Evolutionary conservation across 1,284 basidiomycete species (phyloP).

Genomic region (Ustilago tritici): DNA sequence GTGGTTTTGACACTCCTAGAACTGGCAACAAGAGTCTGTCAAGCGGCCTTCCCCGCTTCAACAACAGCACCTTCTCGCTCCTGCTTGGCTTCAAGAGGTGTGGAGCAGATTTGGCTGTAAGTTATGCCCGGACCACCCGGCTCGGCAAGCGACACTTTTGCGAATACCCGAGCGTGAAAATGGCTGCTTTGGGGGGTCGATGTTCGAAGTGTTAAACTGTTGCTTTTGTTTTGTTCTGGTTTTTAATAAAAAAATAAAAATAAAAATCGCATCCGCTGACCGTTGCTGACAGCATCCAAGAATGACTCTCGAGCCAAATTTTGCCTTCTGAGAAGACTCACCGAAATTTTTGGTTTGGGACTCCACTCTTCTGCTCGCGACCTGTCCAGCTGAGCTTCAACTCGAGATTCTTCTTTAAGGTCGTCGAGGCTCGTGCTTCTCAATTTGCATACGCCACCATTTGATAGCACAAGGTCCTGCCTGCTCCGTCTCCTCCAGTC

Average conservation of each 20-base stretch:
- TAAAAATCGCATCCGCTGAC: slow-evolving; percentile 16
- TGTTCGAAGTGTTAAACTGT: not conserved
- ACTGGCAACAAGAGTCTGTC: not conserved
- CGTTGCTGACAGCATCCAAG: slow-evolving; percentile 26
- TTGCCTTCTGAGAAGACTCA: slow-evolving; percentile 5
- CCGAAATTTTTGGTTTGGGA: slow-evolving; percentile 24
- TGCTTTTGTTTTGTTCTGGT: not conserved
- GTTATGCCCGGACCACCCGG: slow-evolving; percentile 41
- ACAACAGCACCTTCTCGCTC: too few relatives aligned
- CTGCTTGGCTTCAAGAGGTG: not conserved
- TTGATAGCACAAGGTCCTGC: not conserved
- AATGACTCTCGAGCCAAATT: slow-evolving; percentile 27
- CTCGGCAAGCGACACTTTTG: slow-evolving; percentile 10
- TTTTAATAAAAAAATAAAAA: too few relatives aligned
- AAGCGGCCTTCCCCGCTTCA: not conserved
- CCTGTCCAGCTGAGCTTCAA: slow-evolving; percentile 3
- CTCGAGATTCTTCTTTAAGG: not conserved
- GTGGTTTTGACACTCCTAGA: not conserved
- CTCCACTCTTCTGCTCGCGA: not conserved
- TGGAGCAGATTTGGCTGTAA: slow-evolving; percentile 9
- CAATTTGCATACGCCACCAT: not conserved
- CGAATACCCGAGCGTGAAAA: slow-evolving; percentile 40
- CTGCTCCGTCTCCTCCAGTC: not conserved
- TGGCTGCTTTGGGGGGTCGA: not conserved
- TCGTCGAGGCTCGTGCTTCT: not conserved